Base-by-base conservation (phyloP, 768 basidiomycete genomes). In the Mycena rebaudengoi region DNA sequence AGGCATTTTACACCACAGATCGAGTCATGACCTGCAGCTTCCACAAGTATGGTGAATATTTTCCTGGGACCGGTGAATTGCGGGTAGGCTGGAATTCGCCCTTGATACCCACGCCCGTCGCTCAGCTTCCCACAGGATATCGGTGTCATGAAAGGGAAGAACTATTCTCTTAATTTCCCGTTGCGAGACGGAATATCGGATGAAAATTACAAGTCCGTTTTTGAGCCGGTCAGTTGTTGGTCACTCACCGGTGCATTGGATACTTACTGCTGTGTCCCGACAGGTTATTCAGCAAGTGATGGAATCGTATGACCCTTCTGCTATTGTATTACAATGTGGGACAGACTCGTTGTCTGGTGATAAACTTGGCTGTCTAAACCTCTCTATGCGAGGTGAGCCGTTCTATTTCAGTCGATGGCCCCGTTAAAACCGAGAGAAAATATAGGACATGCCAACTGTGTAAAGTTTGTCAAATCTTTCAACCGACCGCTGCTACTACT, bases 31-130 rank as follows among this genome's bases (percentile, higher is more conserved):
- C 97, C 0, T 90, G 90, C 72, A 96, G 94, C 70, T 98, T 99
- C 78, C 98, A 99, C 75, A 98, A 99, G 77, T 99, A 98, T 67
- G 98, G 98, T 32, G 98, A 99, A 77, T 99, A 92, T 77, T 99
- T 99, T 77, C 98, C 98, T 26, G 98, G 98, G 40, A 99, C 98
- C 7, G 98, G 98, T n/a, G 96, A 98, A 76, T 82, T 98, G 39
- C 86, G 96, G 68, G 94, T 94, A 72, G 68, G 88, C 74, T 30
- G n/a, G n/a, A n/a, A 28, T 20, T 53, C 60, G 46, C 29, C 58
- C 45, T 53, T 43, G 54, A 30, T 45, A 26, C 30, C 10, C 32
- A 13, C 12, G 18, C 60, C 32, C 48, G 43, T 54, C 61, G 21
- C 55, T 67, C 61, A 52, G 26, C 61, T 63, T 51, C 53, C 51